These are phyloP conservation scores for Zostera marina DNA, from an alignment of 116 monocot genomes.

Conservation along the genomic window DNA sequence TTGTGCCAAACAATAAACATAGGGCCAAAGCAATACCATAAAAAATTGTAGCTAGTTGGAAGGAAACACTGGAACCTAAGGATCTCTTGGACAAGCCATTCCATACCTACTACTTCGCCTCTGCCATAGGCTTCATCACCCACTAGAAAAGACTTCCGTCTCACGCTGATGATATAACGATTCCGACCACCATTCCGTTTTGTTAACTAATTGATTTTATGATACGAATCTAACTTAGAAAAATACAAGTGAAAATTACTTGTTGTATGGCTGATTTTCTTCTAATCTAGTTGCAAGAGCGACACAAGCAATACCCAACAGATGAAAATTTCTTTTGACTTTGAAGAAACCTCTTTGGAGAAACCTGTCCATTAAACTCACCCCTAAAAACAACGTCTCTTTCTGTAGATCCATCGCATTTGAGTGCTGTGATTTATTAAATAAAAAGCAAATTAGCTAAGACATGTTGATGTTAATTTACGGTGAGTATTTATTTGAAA, in stretches of 20 bases:
- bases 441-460: too few relatives aligned
- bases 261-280: conserved; percentile 88
- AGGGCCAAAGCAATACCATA: conserved; percentile 37
- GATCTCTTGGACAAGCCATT: conserved; percentile 83
- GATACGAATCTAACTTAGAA: background rate
- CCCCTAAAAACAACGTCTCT: conserved; percentile 79
- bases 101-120: conserved; percentile 85
- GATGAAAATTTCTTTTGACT: conserved; percentile 41
- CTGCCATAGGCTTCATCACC: conserved; percentile 38
- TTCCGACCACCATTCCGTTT: background rate
- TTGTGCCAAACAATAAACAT: background rate
- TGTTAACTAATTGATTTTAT: background rate
- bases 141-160: conserved; percentile 41
- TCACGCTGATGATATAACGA: conserved; percentile 29
- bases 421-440: conserved; percentile 29
- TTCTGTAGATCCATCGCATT: conserved; percentile 33
- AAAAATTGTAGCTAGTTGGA: conserved; percentile 68
- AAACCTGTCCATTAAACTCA: conserved; percentile 66
- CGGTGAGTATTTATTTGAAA: too few relatives aligned
- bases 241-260: conserved; percentile 9
- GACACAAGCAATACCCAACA: conserved; percentile 67
- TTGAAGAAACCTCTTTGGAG: conserved; percentile 61
- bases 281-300: conserved; percentile 76
- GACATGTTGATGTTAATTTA: too few relatives aligned
- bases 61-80: conserved; percentile 60